Conservation (phyloP, 345 rosid species). For the Ailanthus altissimus region DNA sequence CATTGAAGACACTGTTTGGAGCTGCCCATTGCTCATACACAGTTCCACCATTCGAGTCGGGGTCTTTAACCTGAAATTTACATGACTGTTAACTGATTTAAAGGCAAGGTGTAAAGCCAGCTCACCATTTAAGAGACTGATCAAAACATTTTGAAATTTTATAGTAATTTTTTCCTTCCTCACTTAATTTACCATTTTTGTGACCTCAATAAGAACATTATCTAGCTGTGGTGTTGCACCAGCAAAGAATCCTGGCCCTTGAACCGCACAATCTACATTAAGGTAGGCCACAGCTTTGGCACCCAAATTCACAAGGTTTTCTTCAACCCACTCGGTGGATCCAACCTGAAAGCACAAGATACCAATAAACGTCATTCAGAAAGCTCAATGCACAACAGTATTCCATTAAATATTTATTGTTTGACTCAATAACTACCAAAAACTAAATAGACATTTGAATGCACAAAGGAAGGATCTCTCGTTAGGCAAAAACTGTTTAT, state of each 20-base stretch:
- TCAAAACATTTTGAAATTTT: conserved; percentile 16
- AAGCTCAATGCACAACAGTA: not conserved
- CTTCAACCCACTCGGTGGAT: conserved; percentile 99
- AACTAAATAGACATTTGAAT: not conserved
- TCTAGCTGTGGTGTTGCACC: conserved; percentile 91
- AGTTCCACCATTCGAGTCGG: conserved; percentile 56
- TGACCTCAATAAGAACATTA: conserved; percentile 63
- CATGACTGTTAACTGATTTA: not conserved
- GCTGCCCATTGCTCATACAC: conserved; percentile 69
- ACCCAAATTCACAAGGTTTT: conserved; percentile 74
- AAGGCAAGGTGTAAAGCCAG: conserved; percentile 1
- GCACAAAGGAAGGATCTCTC: not conserved
- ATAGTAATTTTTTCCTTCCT: not conserved
- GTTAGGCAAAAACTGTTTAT: not conserved
- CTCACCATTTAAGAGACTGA: not conserved
- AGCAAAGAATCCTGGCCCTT: conserved; percentile 88
- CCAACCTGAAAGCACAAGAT: conserved; percentile 52
- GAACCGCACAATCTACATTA: conserved; percentile 98
- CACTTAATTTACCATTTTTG: conserved; percentile 56
- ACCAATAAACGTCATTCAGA: not conserved
- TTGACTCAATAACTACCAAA: conserved; percentile 7
- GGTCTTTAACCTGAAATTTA: conserved; percentile 69
- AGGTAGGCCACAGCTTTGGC: conserved; percentile 88
- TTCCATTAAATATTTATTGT: not conserved
- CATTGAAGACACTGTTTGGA: conserved; percentile 42